Evolutionary conservation across 106 monocot genomes (phyloP).

Genomic region (Alisma plantagoaquatica): DNA sequence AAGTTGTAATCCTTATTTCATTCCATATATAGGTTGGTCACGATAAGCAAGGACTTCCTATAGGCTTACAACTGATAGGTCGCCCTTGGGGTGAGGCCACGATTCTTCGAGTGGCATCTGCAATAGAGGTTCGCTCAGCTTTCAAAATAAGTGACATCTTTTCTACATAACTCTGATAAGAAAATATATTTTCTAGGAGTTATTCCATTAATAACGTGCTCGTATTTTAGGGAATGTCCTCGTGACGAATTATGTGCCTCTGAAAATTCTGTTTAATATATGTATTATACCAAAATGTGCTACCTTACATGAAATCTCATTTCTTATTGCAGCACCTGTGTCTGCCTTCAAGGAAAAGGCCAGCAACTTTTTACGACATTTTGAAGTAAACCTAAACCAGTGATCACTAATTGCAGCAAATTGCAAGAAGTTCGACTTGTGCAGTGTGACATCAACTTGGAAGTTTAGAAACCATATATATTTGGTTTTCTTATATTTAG

Average conservation of each 20-base stretch:
- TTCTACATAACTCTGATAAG: too few species aligned
- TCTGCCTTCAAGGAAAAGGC: conserved; percentile 36
- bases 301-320: too few species aligned
- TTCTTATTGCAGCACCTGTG: conserved; percentile 43
- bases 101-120: conserved; percentile 70
- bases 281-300: background rate
- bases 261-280: background rate
- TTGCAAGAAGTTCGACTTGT: too few species aligned
- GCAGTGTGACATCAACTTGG: too few species aligned
- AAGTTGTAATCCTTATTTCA: too few species aligned
- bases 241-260: background rate
- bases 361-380: conserved; percentile 56
- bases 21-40: conserved; percentile 98
- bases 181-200: too few species aligned
- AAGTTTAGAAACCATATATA: too few species aligned
- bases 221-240: background rate
- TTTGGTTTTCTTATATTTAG: too few species aligned
- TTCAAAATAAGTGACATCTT: too few species aligned
- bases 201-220: background rate
- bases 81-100: conserved; percentile 96
- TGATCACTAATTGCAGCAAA: too few species aligned
- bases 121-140: conserved; percentile 50
- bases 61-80: conserved; percentile 90
- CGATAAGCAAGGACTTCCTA: conserved; percentile 92
- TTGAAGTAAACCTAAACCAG: conserved; percentile 10